These are phyloP conservation scores for Fusarium nygamai DNA, from an alignment of 2,329 filamentous ascomycete genomes.

Conservation along the genomic window DNA sequence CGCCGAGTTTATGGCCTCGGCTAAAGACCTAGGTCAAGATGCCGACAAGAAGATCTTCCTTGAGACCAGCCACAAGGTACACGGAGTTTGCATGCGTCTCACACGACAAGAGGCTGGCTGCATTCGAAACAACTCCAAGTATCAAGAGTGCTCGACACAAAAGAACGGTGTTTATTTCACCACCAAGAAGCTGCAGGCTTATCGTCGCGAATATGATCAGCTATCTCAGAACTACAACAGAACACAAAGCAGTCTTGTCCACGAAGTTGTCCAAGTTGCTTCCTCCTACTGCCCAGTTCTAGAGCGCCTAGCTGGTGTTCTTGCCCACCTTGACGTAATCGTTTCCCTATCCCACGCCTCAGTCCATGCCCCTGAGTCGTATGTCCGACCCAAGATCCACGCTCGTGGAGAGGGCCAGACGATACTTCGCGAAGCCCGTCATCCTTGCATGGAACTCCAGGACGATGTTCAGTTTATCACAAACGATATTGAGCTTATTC, in stretches of 20 bases:
- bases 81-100: conserved; percentile 95
- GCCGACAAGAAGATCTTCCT: conserved; percentile 99
- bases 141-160: conserved; percentile 96
- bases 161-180: conserved; percentile 99
- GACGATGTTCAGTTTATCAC: conserved; percentile 99
- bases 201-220: conserved; percentile 92
- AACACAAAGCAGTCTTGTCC: conserved; percentile 89
- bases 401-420: conserved; percentile 88
- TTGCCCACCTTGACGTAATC: conserved; percentile 95
- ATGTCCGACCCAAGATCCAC: conserved; percentile 91
- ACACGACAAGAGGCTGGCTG: conserved; percentile 91
- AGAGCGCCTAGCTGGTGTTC: conserved; percentile 85
- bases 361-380: conserved; percentile 90
- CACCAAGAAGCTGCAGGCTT: conserved; percentile 79
- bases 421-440: conserved; percentile 88
- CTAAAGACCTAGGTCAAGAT: conserved; percentile 86
- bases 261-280: conserved; percentile 91
- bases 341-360: conserved; percentile 93
- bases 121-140: conserved; percentile 89
- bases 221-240: conserved; percentile 94
- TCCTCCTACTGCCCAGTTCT: conserved; percentile 94
- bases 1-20: conserved; percentile 79
- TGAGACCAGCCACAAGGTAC: conserved; percentile 88
- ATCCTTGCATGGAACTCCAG: conserved; percentile 98
- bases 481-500: conserved; percentile 87